Evolutionary conservation across 371 early-diverging fungal species (phyloP).

Genomic region (Mortierella polycephala): DNA sequence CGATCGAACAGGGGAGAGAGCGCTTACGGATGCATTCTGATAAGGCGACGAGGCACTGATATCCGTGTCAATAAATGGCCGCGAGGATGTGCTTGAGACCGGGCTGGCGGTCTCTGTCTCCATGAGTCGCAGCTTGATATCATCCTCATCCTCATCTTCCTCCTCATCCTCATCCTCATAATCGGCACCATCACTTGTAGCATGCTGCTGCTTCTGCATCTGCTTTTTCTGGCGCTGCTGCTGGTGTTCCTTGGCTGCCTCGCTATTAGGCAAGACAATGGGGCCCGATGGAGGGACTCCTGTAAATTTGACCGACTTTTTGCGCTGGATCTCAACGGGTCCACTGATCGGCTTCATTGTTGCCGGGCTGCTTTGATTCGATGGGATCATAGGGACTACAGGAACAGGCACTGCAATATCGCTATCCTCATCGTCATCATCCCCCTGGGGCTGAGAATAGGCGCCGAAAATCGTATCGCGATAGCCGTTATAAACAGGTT

Average conservation of each 20-base stretch:
- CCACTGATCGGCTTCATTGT: slow-evolving; percentile 3
- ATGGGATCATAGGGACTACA: background rate
- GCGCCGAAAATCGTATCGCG: slow-evolving; percentile 54
- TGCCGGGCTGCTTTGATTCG: background rate
- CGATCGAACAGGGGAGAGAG: slow-evolving; percentile 11
- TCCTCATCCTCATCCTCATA: slow-evolving; percentile 12
- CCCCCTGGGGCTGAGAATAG: slow-evolving; percentile 21
- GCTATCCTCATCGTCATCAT: slow-evolving; percentile 34
- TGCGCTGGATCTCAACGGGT: slow-evolving; percentile 31
- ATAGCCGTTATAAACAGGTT: slow-evolving; percentile 43
- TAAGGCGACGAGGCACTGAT: background rate
- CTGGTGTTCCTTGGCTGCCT: slow-evolving; percentile 43
- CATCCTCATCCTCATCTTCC: slow-evolving; percentile 25
- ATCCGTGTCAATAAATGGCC: slow-evolving; percentile 5
- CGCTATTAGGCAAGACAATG: slow-evolving; percentile 33
- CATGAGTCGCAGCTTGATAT: slow-evolving; percentile 22
- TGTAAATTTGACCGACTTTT: slow-evolving; percentile 53
- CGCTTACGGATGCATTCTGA: background rate
- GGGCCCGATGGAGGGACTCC: slow-evolving; percentile 37
- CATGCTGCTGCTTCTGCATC: slow-evolving; percentile 4
- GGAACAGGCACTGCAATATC: slow-evolving; percentile 4
- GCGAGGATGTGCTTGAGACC: slow-evolving; percentile 3
- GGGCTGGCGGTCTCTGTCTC: slow-evolving; percentile 16
- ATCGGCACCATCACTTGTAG: slow-evolving; percentile 2
- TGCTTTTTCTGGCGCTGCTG: slow-evolving; percentile 29